Base-by-base conservation (phyloP, 2,329 filamentous ascomycete genomes). In the Rutstroemia sp. region DNA sequence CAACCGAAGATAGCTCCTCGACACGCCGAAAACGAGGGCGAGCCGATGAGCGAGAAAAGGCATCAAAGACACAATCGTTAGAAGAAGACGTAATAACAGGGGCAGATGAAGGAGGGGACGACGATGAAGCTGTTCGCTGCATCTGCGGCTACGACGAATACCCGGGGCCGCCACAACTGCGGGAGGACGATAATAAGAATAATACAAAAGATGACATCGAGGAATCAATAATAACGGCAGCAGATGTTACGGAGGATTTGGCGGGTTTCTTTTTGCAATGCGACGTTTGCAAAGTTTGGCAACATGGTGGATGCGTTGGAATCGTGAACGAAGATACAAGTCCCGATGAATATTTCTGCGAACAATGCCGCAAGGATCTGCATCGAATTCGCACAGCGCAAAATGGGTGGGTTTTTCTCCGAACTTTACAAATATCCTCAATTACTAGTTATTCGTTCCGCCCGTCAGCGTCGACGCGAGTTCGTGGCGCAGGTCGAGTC, bases 201-300 rank as follows among this genome's bases (percentile, higher is more conserved):
- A 75, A 73, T 45, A 69, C 78, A 60, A 83, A 82, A 64, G 79
- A 82, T 58, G 78, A 81, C 58, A 77, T 77, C 67, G 77, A 83
- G 66, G 77, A 84, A 65, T 73, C 63, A 8, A 79, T 70, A 74
- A 83, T 74, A 73, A 79, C 71, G 72, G 78, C 71, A 74, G 84
- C 74, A 59, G 70, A 77, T 64, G 67, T 76, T 61, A 78, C 90
- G 61, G 83, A 85, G 34, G 92, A 97, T 63, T 80, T 92, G 63
- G 94, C 92, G 46, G 92, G 92, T 52, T 87, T 97, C 73, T 99
- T 96, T 73, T 92, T 99, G 63, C 92, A 97, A 76, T 99, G 94
- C 80, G 94, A 97, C 74, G 79, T 89, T 62, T 99, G 94, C 78
- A 95, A 95, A 71, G 94, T 97, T 61, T 99, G 92, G 94, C 94